Base-by-base conservation (phyloP, 768 basidiomycete species). In the Mycena epipterygia region DNA sequence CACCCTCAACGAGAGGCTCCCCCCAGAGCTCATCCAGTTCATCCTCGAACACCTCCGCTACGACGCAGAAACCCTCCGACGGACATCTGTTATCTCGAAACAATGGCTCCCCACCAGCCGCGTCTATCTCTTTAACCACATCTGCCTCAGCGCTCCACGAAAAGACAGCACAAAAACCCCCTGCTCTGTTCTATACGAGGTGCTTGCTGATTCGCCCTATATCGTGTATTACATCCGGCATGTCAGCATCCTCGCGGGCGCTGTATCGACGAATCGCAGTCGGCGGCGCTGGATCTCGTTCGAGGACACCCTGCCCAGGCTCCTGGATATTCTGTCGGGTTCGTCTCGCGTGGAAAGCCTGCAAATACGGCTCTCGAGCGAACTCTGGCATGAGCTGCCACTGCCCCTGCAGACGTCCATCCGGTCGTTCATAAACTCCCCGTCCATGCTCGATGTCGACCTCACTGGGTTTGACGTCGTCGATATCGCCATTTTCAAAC, bases 381-480 rank as follows among this genome's bases (percentile, higher is more conserved):
- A 61, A 17, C 12, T 13, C 51, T 68, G 59, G 59, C 14, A 9
- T 1, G 51, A 48, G 11, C 41, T 68, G 11, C 58, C 67, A 7
- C 21, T 33, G 32, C 19, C 30, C 19, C 27, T 68, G 39, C 37
- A 48, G 23, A 21, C 44, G 19, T 52, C 67, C 32, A 53, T 68
- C 41, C 58, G 41, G 14, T 29, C 41, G 30, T 52, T 68, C 30
- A 37, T 68, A 16, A 46, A 44, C 41, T 68, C 51, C 39, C 58
- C 59, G 1, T 33, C 27, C 14, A 59, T 68, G 41, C 51, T 5
- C 21, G 52, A 68, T 32, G 41, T 68, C 30, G 67, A 68, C 37
- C 25, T 68, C 33, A 68, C 67, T n/a, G 67, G 67, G 2, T 68
- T 68, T 33, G 44, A 46, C 35, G 23, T 55, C n/a, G 23, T 60